A percentile compares a stretch with the other conserved stretches of the same genome.
These are phyloP conservation scores for Microsporum audouinii DNA, from an alignment of 2,329 filamentous ascomycete genomes.

Conservation along the genomic window DNA sequence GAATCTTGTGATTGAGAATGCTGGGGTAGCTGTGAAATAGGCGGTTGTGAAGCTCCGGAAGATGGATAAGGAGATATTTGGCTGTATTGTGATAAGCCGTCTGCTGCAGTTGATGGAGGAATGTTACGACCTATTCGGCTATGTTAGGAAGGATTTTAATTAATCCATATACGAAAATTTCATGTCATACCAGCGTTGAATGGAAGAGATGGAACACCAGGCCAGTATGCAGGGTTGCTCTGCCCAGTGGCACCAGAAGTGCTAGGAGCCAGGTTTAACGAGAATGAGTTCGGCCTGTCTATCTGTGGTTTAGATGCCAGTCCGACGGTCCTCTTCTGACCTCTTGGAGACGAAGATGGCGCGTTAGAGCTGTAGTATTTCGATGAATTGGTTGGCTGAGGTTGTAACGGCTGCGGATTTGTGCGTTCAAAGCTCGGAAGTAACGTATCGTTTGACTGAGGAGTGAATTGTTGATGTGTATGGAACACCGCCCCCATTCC, in stretches of 20 bases:
- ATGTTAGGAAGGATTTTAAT: constrained; percentile 40
- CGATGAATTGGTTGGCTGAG: constrained; percentile 13
- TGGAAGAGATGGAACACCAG: constrained; percentile 47
- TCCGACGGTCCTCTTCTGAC: neutral
- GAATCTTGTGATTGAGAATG: constrained; percentile 16
- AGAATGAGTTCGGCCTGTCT: neutral
- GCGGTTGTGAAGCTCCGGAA: constrained; percentile 37
- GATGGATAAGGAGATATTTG: constrained; percentile 50
- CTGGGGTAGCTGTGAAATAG: constrained; percentile 22
- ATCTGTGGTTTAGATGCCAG: neutral
- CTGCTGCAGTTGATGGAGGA: constrained; percentile 46
- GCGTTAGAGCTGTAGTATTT: constrained; percentile 35
- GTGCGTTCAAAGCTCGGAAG: constrained; percentile 60
- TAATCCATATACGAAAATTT: constrained; percentile 36
- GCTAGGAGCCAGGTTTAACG: constrained; percentile 4
- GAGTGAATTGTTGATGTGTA: constrained; percentile 54
- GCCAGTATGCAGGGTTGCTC: constrained; percentile 46
- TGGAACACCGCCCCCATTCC: constrained; percentile 53
- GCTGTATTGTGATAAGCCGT: constrained; percentile 59
- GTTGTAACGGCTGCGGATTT: constrained; percentile 45
- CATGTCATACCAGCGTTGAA: constrained; percentile 38
- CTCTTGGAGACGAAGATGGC: neutral
- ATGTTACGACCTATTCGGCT: constrained; percentile 41
- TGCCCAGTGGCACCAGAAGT: constrained; percentile 15
- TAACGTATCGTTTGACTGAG: constrained; percentile 46